These are phyloP conservation scores for Suillus luteus DNA, from an alignment of 768 basidiomycete genomes.

Conservation along the genomic window DNA sequence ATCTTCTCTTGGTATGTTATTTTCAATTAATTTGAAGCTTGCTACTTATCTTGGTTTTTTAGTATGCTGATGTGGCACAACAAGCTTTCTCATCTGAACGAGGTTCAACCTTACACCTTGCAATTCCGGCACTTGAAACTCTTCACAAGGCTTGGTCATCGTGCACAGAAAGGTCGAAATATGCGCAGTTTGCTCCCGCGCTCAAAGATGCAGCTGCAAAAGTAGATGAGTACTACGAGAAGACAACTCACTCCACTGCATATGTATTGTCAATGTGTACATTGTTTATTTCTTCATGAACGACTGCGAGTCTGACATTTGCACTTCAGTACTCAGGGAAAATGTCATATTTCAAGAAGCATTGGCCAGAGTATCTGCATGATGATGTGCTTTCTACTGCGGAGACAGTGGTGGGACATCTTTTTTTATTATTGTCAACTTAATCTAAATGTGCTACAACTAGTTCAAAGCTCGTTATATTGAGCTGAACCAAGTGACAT, in stretches of 20 bases:
- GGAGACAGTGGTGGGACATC: conserved; percentile 21
- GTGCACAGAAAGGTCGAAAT: background rate
- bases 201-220: background rate
- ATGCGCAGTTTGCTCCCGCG: background rate
- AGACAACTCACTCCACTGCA: background rate
- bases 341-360: conserved; percentile 25
- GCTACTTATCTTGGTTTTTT: no score
- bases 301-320: background rate
- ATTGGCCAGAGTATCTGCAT: conserved; percentile 29
- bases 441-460: background rate
- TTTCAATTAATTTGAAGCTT: no score
- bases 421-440: background rate
- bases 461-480: no score
- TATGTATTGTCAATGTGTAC: background rate
- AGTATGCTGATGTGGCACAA: no score
- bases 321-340: conserved; percentile 27
- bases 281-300: background rate
- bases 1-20: no score
- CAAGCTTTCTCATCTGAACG: no score
- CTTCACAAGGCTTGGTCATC: background rate
- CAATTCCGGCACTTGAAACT: background rate
- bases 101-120: no score
- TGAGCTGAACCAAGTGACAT: no score
- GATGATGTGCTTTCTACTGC: conserved; percentile 14
- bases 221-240: background rate